Base-by-base conservation (phyloP, 2,329 filamentous ascomycete species). In the Fusarium poae region DNA sequence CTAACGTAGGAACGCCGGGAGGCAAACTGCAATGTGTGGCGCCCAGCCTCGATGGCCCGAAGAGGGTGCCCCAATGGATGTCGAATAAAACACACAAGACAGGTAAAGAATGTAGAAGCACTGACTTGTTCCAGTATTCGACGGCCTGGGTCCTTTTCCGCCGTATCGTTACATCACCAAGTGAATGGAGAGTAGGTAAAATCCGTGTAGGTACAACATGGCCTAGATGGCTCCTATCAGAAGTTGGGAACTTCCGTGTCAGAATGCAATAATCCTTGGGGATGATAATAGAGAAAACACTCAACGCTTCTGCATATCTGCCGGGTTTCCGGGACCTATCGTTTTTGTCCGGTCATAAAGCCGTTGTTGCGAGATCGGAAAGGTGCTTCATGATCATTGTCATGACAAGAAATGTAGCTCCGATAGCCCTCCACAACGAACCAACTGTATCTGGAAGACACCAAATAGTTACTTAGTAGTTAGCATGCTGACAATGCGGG, bases 11-110 rank as follows among this genome's bases (percentile, higher is more conserved):
- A 67, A 58, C 65, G 65, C 70, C 52, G 23, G 42, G 62, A 69
- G 58, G 65, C 70, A 62, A 73, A 71, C 57, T 65, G 66, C 52
- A 54, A 63, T 67, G 52, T 51, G 66, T 68, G 66, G 62, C 66
- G 66, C 37, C 62, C 61, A 68, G 66, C 52, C 57, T 68, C 62
- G 53, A 68, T 62, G 45, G 42, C 49, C 50, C 61, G 20, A 59
- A 61, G 46, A 57, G 42, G 53, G 54, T 52, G 51, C 46, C 62
- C 57, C 44, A 45, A 46, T 51, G 32, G 45, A 35, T 30, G 48
- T 35, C n/a, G 21, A 55, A 43, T 65, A 39, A 44, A 58, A 23
- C 32, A 40, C 21, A 54, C 27, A 46, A 35, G 42, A 39, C 32
- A 57, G 59, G 20, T 35, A 43, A 45, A 46, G 30, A 52, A 40